Evolutionary conservation across 2,329 filamentous ascomycete genomes (phyloP).

Genomic region (Botrytis hyacinthi): DNA sequence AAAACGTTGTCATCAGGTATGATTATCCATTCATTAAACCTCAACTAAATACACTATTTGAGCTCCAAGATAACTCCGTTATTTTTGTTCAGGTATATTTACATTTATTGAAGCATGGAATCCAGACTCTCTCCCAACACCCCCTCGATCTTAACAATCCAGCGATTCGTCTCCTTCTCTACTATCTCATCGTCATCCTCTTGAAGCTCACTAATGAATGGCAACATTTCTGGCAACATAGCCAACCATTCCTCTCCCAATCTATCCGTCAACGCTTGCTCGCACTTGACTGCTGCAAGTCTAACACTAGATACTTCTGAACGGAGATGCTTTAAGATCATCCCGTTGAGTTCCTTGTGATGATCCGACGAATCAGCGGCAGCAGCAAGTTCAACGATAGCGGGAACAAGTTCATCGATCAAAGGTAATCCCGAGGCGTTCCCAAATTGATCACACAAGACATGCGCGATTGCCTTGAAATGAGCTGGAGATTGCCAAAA

Average conservation of each 20-base stretch:
- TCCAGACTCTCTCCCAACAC: conserved; percentile 88
- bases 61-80: conserved; percentile 1
- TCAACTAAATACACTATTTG: background rate
- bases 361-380: conserved; percentile 84
- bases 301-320: conserved; percentile 69
- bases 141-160: conserved; percentile 87
- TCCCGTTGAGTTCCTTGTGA: conserved; percentile 81
- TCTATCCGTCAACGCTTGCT: conserved; percentile 74
- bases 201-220: conserved; percentile 90
- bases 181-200: conserved; percentile 96
- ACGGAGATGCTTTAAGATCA: conserved; percentile 75
- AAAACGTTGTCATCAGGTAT: background rate
- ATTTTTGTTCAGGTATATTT: conserved; percentile 18
- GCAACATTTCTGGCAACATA: conserved; percentile 90
- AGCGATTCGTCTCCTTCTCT: conserved; percentile 82
- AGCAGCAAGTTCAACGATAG: conserved; percentile 75
- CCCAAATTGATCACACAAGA: conserved; percentile 66
- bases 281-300: conserved; percentile 76
- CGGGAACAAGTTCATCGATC: conserved; percentile 60
- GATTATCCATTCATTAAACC: conserved; percentile 13
- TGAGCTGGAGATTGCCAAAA: conserved; percentile 95
- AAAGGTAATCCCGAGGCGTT: conserved; percentile 48
- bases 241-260: conserved; percentile 92
- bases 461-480: conserved; percentile 68
- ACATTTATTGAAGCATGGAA: conserved; percentile 76